These are phyloP conservation scores for Dryas octopetala DNA, from an alignment of 306 rosid genomes.

Conservation along the genomic window DNA sequence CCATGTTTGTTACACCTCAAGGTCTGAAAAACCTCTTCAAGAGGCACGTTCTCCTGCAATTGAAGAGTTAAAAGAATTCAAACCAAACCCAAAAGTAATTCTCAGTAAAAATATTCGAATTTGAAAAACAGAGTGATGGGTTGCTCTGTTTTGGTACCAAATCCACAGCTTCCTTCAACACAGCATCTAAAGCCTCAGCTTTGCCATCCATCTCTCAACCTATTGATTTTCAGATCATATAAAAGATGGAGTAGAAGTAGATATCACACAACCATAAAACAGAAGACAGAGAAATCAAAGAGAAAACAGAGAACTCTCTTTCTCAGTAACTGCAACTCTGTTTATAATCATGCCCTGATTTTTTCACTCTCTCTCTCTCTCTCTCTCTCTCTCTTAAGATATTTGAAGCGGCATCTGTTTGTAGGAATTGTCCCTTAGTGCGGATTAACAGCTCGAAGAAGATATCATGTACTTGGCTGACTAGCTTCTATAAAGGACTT, in stretches of 20 bases:
- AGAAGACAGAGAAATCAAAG: not conserved
- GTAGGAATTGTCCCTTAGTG: not conserved
- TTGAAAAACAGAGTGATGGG: constrained; percentile 8
- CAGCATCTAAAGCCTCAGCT: constrained; percentile 57
- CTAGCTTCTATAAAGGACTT: not conserved
- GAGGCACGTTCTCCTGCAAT: constrained; percentile 68
- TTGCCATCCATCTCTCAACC: constrained; percentile 44
- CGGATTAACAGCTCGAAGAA: not conserved
- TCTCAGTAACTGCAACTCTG: not conserved
- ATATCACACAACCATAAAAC: not conserved
- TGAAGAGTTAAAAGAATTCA: not conserved
- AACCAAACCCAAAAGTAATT: not conserved
- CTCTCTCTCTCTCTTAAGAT: too few species aligned
- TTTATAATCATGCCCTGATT: not conserved
- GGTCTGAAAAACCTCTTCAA: constrained; percentile 70
- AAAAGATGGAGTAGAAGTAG: not conserved
- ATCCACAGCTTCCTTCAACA: constrained; percentile 75
- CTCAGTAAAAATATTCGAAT: not conserved
- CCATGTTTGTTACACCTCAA: constrained; percentile 67
- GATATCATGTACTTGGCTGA: constrained; percentile 30
- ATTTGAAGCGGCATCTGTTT: constrained; percentile 20
- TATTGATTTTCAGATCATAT: not conserved
- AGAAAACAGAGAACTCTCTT: constrained; percentile 15
- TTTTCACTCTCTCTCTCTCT: not conserved
- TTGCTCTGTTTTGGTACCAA: constrained; percentile 53